Base-by-base conservation (phyloP, 2,329 filamentous ascomycete species). In the Lachnellula arida region DNA sequence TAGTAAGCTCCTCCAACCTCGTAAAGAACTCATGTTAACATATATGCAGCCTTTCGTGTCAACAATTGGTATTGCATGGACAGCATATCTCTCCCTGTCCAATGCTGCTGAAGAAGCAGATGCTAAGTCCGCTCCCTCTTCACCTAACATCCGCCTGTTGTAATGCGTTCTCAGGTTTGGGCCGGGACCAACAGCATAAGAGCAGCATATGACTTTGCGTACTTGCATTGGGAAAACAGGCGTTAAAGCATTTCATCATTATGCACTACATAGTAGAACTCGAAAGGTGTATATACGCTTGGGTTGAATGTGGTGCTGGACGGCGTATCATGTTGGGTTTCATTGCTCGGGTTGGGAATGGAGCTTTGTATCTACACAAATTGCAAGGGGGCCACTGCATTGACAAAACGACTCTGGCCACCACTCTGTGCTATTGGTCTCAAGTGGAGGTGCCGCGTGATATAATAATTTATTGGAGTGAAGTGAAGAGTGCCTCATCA, bases 11-110 rank as follows among this genome's bases (percentile, higher is more conserved):
- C 53, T 19, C 17, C 19, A 11, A 11, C 3, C 28, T 17, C 8
- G 46, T n/a, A 3, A 19, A 17, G n/a, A 46, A 9, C 34, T 49
- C 15, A 51, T 48, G 25, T 56, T 62, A 48, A 62, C 32, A 35
- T 53, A 8, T 58, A 49, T 53, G 46, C 44, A 96, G 92, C 93
- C 93, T 0, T 97, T 99, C 70, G 93, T 97, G 8, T 97, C 93
- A 15, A 95, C 90, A 8, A 76, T 99, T 54, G 93, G 93, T 79
- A 97, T 97, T 67, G 91, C 91, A 35, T 97, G 93, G 94, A 97
- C 94, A 11, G 93, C 92, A 19, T 99, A 97, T 73, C 83, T 99
- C 11, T 97, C 92, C 2, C 81, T 99, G 51, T 89, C 88, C 59
- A 97, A 97, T 74, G 87, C 91, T 5, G 79, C 91, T 2, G 91